Evolutionary conservation across 2,329 filamentous ascomycete genomes (phyloP).

Genomic region (Monilinia polystroma): DNA sequence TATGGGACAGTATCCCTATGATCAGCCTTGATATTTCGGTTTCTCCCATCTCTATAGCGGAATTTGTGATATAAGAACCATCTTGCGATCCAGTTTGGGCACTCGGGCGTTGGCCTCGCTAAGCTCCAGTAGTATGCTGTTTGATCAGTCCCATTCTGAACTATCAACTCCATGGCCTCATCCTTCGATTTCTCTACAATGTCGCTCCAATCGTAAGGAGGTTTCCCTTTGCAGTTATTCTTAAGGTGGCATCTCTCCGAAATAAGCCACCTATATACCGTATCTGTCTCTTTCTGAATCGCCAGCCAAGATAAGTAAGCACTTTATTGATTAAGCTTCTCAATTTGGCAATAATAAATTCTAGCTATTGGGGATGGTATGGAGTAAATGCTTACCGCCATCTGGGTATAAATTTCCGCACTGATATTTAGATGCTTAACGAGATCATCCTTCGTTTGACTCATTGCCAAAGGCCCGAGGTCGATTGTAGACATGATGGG

Average conservation of each 20-base stretch:
- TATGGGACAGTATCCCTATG: constrained; percentile 3
- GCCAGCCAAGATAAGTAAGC: constrained; percentile 30
- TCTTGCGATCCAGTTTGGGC: constrained; percentile 40
- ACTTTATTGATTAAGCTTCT: constrained; percentile 24
- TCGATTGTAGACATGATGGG: constrained; percentile 13
- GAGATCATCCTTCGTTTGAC: constrained; percentile 39
- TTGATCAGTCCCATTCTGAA: constrained; percentile 29
- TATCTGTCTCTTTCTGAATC: constrained; percentile 39
- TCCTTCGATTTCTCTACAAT: constrained; percentile 39
- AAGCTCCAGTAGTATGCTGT: constrained; percentile 38
- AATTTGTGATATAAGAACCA: constrained; percentile 42
- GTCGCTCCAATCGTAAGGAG: constrained; percentile 41
- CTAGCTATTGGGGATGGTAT: constrained; percentile 3
- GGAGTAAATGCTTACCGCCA: constrained; percentile 36
- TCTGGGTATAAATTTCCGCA: constrained; percentile 35
- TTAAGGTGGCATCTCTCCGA: constrained; percentile 37
- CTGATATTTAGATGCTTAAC: constrained; percentile 36
- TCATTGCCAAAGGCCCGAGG: constrained; percentile 36
- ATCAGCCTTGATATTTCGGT: constrained; percentile 28
- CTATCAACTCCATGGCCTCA: constrained; percentile 36
- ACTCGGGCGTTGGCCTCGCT: constrained; percentile 29
- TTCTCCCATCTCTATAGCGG: constrained; percentile 40
- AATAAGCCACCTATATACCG: constrained; percentile 38
- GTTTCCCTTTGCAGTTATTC: constrained; percentile 36
- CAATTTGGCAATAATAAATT: not conserved